Base-by-base conservation (phyloP, 1,139 yeast genomes). In the Schwanniomyces etchellsii region DNA sequence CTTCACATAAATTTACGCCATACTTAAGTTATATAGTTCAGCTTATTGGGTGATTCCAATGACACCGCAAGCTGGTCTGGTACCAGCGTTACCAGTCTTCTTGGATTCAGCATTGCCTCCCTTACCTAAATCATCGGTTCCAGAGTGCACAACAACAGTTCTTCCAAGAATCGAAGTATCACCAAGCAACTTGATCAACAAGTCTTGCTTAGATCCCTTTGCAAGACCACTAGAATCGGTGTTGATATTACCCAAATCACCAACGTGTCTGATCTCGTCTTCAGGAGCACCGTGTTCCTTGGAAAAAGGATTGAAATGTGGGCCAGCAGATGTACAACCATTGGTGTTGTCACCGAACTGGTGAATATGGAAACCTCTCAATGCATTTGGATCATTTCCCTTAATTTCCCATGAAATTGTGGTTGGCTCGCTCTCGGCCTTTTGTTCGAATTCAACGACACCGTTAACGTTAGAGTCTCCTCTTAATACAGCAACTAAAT, bases 51-150 rank as follows among this genome's bases (percentile, higher is more conserved):
- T 51, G 43, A 83, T 55, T 52, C 98, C 97, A 70, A 91, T 89
- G 57, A 91, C 97, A 72, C 98, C 97, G 71, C 98, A 91, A 44
- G 98, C 98, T 46, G 95, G 89, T 78, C 98, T 86, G 49, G 83
- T 91, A 60, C 98, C 97, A 40, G 98, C 97, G 57, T 91, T 89
- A 68, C 98, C 98, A 46, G 97, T 91, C 71, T 84, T 86, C 69
- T 83, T 74, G 41, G 96, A 86, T 64, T 89, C 96, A 42, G 84
- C 82, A 58, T 81, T 80, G 37, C 91, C 96, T 60, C 97, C 96
- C 73, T 84, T 81, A 57, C 98, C 98, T 57, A 86, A 81, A 60
- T 91, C 98, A 58, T 91, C 98, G 48, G 77, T 71, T 52, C 97
- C 98, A 40, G 77, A 88, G 67, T 91, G 98, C 43, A 91, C 81